Conservation (phyloP, 352 stramenopile genomes). For the Globisporangium lucens region DNA sequence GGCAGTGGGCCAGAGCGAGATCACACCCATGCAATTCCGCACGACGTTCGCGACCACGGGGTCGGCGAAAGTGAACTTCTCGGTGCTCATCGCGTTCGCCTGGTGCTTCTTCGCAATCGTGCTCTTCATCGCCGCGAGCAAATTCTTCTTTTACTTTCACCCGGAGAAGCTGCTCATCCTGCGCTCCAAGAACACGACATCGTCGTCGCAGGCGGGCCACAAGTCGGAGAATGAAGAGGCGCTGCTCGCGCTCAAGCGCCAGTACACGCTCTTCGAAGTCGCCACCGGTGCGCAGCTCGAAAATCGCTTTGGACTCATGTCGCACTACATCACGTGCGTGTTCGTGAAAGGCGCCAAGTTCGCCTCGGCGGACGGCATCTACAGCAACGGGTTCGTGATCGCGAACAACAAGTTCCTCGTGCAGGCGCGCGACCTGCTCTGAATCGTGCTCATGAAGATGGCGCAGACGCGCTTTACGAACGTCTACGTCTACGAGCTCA, state of each 20-base stretch:
- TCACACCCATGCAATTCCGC: constrained; percentile 13
- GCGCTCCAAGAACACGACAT: neutral
- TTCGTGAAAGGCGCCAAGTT: constrained; percentile 6
- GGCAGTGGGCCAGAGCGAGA: neutral
- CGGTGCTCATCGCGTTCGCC: neutral
- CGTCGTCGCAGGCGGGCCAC: neutral
- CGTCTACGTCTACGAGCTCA: constrained; percentile 9
- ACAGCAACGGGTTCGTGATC: constrained; percentile 16
- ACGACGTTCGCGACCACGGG: neutral
- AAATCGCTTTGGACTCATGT: constrained; percentile 1
- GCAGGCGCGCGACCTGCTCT: constrained; percentile 5
- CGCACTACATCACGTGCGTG: constrained; percentile 7
- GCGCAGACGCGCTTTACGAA: constrained; percentile 8
- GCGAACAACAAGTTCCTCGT: constrained; percentile 12
- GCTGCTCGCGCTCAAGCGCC: neutral
- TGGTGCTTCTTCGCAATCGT: neutral
- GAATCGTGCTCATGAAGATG: constrained; percentile 11
- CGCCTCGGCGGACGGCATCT: constrained; percentile 5
- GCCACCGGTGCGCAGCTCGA: constrained; percentile 7
- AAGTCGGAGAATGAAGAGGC: neutral
- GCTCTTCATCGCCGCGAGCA: neutral
- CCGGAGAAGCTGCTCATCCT: neutral
- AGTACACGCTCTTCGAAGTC: constrained; percentile 4
- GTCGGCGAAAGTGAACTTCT: neutral
- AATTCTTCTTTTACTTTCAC: neutral